These are phyloP conservation scores for Debaryomyces subglobosus DNA, from an alignment of 1,139 yeast genomes.

Conservation along the genomic window DNA sequence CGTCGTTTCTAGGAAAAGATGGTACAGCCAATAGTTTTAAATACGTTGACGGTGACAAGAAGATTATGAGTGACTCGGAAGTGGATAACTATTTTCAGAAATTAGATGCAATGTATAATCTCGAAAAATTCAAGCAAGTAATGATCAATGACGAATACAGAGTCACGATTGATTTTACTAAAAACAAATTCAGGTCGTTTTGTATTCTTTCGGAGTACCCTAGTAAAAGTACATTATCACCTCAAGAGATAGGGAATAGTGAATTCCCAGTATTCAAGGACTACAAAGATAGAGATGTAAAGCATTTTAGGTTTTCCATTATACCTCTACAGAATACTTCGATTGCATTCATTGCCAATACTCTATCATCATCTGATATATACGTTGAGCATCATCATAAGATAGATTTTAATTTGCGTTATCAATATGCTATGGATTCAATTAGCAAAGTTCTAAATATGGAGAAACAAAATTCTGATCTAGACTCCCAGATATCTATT, in stretches of 20 bases:
- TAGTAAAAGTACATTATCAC: slow-evolving; percentile 21
- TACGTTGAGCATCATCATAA: slow-evolving; percentile 51
- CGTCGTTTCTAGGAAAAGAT: slow-evolving; percentile 37
- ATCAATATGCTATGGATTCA: slow-evolving; percentile 24
- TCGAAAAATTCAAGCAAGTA: slow-evolving; percentile 41
- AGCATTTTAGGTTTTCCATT: slow-evolving; percentile 43
- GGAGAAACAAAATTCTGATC: slow-evolving; percentile 17
- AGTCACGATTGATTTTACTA: slow-evolving; percentile 62
- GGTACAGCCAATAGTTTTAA: slow-evolving; percentile 19
- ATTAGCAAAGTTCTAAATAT: slow-evolving; percentile 21
- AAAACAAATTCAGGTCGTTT: slow-evolving; percentile 64
- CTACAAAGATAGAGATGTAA: slow-evolving; percentile 26
- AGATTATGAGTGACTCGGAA: slow-evolving; percentile 5
- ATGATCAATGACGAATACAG: slow-evolving; percentile 58
- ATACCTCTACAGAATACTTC: slow-evolving; percentile 47
- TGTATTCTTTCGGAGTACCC: slow-evolving; percentile 58
- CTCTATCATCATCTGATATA: slow-evolving; percentile 37
- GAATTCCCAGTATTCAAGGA: slow-evolving; percentile 32
- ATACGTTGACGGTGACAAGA: slow-evolving; percentile 16
- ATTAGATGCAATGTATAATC: slow-evolving; percentile 58
- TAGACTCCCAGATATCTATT: slow-evolving; percentile 13
- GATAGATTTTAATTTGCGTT: slow-evolving; percentile 18
- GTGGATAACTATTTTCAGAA: slow-evolving; percentile 23
- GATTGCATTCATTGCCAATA: slow-evolving; percentile 40
- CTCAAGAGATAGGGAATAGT: slow-evolving; percentile 18